These are phyloP conservation scores for Rhizophagus clarus DNA, from an alignment of 192 early-diverging fungal species.

Conservation along the genomic window DNA sequence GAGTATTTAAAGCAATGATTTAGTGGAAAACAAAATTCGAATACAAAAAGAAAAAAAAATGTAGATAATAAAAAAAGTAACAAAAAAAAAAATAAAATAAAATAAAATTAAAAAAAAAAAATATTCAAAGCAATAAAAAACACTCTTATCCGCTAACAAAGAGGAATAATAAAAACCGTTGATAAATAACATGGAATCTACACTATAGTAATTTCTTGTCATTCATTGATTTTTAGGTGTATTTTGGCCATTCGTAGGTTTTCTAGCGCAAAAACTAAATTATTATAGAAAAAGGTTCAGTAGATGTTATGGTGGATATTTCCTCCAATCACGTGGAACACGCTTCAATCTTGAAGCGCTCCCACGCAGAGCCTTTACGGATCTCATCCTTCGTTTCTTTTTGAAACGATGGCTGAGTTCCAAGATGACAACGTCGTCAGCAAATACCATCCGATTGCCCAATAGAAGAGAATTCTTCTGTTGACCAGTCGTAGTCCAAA, in stretches of 20 bases:
- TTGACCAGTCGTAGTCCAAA: slow-evolving; percentile 50
- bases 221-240: neutral
- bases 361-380: slow-evolving; percentile 31
- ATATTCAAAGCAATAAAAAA: neutral
- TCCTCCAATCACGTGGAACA: slow-evolving; percentile 22
- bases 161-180: neutral
- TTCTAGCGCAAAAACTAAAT: neutral
- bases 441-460: slow-evolving; percentile 25
- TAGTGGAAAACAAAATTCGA: too few relatives aligned
- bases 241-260: neutral
- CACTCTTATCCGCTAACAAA: neutral
- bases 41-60: too few relatives aligned
- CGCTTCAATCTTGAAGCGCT: slow-evolving; percentile 25
- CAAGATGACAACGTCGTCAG: slow-evolving; percentile 31
- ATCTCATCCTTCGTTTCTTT: slow-evolving; percentile 23
- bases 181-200: neutral
- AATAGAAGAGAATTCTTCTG: slow-evolving; percentile 23
- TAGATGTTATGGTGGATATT: slow-evolving; percentile 29
- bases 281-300: slow-evolving; percentile 3
- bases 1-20: too few relatives aligned
- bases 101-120: neutral
- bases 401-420: slow-evolving; percentile 19
- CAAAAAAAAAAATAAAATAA: neutral
- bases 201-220: neutral
- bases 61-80: too few relatives aligned